A percentile compares a stretch with the other conserved stretches of the same genome.
These are phyloP conservation scores for Phascolomyces articulosus DNA, from an alignment of 371 early-diverging fungal genomes.

Conservation along the genomic window DNA sequence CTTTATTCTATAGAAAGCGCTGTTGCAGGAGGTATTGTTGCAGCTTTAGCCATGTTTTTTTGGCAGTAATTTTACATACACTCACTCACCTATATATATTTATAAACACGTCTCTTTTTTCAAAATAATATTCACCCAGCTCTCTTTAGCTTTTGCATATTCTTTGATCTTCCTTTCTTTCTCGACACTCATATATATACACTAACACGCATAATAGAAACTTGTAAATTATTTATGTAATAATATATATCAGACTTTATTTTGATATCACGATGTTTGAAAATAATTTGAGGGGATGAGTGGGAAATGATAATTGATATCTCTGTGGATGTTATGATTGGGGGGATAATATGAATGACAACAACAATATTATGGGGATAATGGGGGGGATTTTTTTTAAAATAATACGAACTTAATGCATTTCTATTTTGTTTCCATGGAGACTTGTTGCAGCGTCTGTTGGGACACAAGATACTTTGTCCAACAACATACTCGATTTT, in stretches of 20 bases:
- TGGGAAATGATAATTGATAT: background rate
- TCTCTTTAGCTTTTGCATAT: background rate
- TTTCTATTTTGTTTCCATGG: background rate
- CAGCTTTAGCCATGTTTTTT: conserved; percentile 41
- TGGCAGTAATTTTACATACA: no score
- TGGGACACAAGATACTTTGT: conserved; percentile 41
- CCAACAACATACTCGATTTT: conserved; percentile 39
- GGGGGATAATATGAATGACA: background rate
- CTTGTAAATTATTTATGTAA: conserved; percentile 8
- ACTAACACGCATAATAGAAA: background rate
- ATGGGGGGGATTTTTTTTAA: no score
- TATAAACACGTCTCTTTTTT: no score
- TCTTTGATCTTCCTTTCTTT: background rate
- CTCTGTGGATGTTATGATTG: no score
- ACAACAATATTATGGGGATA: background rate
- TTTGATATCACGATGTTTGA: background rate
- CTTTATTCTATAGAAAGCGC: conserved; percentile 48
- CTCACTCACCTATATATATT: no score
- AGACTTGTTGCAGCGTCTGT: conserved; percentile 22
- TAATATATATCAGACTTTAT: background rate
- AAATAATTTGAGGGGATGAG: background rate
- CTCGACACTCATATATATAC: no score
- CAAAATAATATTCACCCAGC: background rate
- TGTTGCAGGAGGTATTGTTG: conserved; percentile 43
- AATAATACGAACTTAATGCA: background rate